Evolutionary conservation across 2,329 filamentous ascomycete genomes (phyloP).

Genomic region (Exophiala alcalophila): DNA sequence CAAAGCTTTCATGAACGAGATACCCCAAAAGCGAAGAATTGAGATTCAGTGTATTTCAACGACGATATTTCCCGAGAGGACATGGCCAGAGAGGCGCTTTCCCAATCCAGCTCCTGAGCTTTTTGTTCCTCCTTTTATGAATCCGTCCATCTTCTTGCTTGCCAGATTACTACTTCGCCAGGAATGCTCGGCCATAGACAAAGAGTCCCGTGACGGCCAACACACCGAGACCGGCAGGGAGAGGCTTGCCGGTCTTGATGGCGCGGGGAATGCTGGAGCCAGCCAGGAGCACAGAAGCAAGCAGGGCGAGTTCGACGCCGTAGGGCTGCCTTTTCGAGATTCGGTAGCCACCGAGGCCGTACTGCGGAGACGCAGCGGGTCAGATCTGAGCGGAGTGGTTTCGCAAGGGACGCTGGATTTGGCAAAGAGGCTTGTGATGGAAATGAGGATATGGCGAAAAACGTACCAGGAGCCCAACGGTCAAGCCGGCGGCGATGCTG

Average conservation of each 20-base stretch:
- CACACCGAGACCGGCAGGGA: conserved; percentile 75
- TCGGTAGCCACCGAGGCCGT: conserved; percentile 77
- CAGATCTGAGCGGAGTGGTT: not conserved
- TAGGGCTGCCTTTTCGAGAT: conserved; percentile 73
- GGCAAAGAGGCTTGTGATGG: conserved; percentile 19
- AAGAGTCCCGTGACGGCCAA: conserved; percentile 75
- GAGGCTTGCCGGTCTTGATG: conserved; percentile 74
- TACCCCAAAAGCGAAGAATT: conserved; percentile 11
- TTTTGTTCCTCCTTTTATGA: not conserved
- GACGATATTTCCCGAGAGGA: not conserved
- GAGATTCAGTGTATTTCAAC: conserved; percentile 8
- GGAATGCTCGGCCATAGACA: conserved; percentile 71
- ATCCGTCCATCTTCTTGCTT: not conserved
- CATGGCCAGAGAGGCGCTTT: no score
- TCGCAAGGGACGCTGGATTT: not conserved
- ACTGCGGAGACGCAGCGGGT: conserved; percentile 37
- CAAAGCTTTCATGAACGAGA: conserved; percentile 4
- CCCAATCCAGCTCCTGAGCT: no score
- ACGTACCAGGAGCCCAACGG: conserved; percentile 68
- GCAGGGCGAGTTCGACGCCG: conserved; percentile 81
- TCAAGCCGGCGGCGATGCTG: conserved; percentile 78
- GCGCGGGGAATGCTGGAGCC: conserved; percentile 84
- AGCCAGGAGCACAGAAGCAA: conserved; percentile 80
- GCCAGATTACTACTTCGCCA: conserved; percentile 32
- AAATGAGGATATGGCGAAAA: no score